Percentiles rank a stretch among this genome's conserved stretches.
phyloP scores from a whole-genome alignment of 352 stramenopile species.

The Phytophthora cactorum region DNA sequence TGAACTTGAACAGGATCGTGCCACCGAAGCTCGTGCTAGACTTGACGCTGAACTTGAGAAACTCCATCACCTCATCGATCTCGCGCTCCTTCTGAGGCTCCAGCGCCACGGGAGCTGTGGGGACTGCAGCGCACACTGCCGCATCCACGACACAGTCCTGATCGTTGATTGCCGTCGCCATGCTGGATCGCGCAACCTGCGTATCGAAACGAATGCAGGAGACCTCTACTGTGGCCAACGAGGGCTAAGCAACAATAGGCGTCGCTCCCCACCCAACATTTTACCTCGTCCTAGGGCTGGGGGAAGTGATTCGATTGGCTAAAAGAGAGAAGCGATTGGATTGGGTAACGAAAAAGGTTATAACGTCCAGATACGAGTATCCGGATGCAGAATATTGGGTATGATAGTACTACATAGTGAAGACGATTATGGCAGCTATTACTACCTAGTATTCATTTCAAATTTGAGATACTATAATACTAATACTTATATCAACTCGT shows the following conservation, averaged over 20 bases:
- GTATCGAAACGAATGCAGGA: neutral
- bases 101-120: neutral
- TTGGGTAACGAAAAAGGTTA: constrained; percentile 14
- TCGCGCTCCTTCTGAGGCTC: constrained; percentile 57
- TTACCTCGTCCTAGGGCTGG: constrained; percentile 22
- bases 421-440: too few relatives aligned
- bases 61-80: constrained; percentile 90
- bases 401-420: too few relatives aligned
- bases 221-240: constrained; percentile 1
- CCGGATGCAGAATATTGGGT: too few relatives aligned
- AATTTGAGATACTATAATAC: too few relatives aligned
- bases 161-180: constrained; percentile 21
- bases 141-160: constrained; percentile 16
- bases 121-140: neutral
- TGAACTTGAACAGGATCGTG: constrained; percentile 89
- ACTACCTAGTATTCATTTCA: too few relatives aligned
- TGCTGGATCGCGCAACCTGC: neutral
- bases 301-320: constrained; percentile 13
- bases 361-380: neutral
- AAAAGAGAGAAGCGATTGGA: neutral
- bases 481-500: too few relatives aligned
- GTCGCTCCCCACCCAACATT: constrained; percentile 27
- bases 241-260: constrained; percentile 31
- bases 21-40: constrained; percentile 67
- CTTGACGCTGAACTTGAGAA: constrained; percentile 87